A percentile compares a stretch with the other conserved stretches of the same genome.
These are phyloP conservation scores for Mortierella sp. DNA, from an alignment of 371 early-diverging fungal species.

Conservation along the genomic window DNA sequence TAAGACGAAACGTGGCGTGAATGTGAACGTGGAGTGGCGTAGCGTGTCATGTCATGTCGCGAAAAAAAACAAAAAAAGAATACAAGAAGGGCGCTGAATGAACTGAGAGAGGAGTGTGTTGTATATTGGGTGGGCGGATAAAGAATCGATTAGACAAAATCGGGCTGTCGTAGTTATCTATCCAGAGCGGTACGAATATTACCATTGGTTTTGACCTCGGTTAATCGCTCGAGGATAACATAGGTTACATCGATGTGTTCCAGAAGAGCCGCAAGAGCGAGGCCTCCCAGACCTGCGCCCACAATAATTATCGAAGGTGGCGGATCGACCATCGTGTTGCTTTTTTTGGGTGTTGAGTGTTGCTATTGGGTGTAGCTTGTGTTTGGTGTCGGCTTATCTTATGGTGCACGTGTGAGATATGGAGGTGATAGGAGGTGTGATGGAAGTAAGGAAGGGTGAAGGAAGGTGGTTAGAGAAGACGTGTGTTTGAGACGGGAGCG, in stretches of 20 bases:
- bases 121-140: too few relatives aligned
- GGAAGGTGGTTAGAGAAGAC: background rate
- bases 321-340: background rate
- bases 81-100: too few relatives aligned
- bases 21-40: too few relatives aligned
- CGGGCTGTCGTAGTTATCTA: too few relatives aligned
- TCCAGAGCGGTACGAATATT: background rate
- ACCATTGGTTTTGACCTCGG: constrained; percentile 12
- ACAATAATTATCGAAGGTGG: constrained; percentile 12
- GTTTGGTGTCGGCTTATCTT: background rate
- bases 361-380: background rate
- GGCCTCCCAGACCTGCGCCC: constrained; percentile 18
- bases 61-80: too few relatives aligned
- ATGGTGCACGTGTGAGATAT: background rate
- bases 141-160: too few relatives aligned
- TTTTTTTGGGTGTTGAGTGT: background rate
- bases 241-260: constrained; percentile 2
- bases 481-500: background rate
- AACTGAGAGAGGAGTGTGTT: too few relatives aligned
- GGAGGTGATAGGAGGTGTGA: background rate
- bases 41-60: too few relatives aligned
- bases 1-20: too few relatives aligned
- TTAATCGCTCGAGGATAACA: background rate
- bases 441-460: background rate
- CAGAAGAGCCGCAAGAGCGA: constrained; percentile 11